These are phyloP conservation scores for Tetrapisispora nanseiensis DNA, from an alignment of 805 yeast genomes.

Conservation along the genomic window DNA sequence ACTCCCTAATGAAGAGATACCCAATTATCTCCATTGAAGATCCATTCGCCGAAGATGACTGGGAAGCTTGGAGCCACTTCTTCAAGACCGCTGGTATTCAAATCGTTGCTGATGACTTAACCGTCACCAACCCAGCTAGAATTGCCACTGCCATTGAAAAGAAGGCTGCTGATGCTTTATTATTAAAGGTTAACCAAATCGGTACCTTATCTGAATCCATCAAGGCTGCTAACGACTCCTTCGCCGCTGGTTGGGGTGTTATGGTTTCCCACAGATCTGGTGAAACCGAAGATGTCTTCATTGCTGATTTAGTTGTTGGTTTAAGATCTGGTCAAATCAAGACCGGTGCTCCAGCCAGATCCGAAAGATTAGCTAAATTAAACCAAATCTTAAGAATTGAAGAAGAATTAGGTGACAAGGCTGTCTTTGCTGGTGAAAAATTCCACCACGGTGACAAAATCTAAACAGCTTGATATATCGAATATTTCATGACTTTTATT, in stretches of 20 bases:
- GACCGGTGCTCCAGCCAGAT: constrained; percentile 99
- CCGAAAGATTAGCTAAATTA: constrained; percentile 98
- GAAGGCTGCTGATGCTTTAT: constrained; percentile 90
- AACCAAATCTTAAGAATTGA: constrained; percentile 98
- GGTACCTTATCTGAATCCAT: constrained; percentile 95
- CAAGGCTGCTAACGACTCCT: constrained; percentile 92
- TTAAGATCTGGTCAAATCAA: constrained; percentile 97
- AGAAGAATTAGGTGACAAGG: constrained; percentile 97
- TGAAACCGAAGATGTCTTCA: constrained; percentile 97
- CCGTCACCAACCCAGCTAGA: constrained; percentile 95
- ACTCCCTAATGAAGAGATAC: constrained; percentile 70
- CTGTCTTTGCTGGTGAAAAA: constrained; percentile 86
- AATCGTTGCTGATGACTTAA: constrained; percentile 96
- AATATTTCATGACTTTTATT: constrained; percentile 5
- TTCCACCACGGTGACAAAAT: constrained; percentile 54
- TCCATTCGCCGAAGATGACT: constrained; percentile 99
- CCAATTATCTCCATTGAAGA: constrained; percentile 98
- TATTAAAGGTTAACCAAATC: constrained; percentile 97
- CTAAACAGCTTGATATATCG: constrained; percentile 16
- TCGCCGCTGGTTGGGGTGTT: constrained; percentile 97
- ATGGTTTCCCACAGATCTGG: constrained; percentile 99
- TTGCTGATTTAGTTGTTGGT: constrained; percentile 97
- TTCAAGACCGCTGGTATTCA: constrained; percentile 67
- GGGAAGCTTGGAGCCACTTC: constrained; percentile 96
- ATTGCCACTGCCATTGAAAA: constrained; percentile 91